These are phyloP conservation scores for Colletotrichum horii DNA, from an alignment of 2,329 filamentous ascomycete species.

Conservation along the genomic window DNA sequence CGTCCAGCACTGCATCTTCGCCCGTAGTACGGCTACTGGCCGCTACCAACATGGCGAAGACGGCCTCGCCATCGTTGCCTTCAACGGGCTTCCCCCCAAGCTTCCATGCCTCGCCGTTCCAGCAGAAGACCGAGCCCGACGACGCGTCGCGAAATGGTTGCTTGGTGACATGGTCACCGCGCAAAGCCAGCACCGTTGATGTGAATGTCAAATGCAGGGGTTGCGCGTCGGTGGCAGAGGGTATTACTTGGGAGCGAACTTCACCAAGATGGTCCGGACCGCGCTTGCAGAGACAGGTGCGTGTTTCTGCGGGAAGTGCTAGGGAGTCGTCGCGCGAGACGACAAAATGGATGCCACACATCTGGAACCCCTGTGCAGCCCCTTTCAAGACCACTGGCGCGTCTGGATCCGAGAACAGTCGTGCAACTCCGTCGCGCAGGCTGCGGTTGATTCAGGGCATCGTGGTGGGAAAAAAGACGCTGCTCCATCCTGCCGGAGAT, in stretches of 20 bases:
- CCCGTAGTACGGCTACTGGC: conserved; percentile 36
- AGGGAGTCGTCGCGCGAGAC: conserved; percentile 44
- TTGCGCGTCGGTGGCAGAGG: conserved; percentile 28
- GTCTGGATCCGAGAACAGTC: not conserved
- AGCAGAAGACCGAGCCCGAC: conserved; percentile 77
- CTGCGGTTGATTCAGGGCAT: not conserved
- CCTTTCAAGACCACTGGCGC: not conserved
- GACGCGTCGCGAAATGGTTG: conserved; percentile 73
- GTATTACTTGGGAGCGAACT: conserved; percentile 29
- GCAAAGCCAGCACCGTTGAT: conserved; percentile 90
- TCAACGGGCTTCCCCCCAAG: conserved; percentile 61
- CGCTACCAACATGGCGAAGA: conserved; percentile 66
- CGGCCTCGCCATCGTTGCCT: conserved; percentile 78
- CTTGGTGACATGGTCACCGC: conserved; percentile 71
- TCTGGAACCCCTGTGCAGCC: conserved; percentile 28
- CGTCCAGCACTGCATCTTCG: conserved; percentile 48
- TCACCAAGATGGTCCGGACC: conserved; percentile 65
- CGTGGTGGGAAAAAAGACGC: not conserved
- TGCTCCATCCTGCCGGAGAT: not conserved
- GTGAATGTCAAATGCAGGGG: conserved; percentile 65
- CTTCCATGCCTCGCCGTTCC: conserved; percentile 97
- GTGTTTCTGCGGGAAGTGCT: conserved; percentile 41
- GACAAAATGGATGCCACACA: conserved; percentile 67
- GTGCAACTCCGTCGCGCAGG: not conserved
- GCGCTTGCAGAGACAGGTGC: conserved; percentile 55